phyloP scores from a whole-genome alignment of 192 early-diverging fungal species.

The Podila clonocystis region DNA sequence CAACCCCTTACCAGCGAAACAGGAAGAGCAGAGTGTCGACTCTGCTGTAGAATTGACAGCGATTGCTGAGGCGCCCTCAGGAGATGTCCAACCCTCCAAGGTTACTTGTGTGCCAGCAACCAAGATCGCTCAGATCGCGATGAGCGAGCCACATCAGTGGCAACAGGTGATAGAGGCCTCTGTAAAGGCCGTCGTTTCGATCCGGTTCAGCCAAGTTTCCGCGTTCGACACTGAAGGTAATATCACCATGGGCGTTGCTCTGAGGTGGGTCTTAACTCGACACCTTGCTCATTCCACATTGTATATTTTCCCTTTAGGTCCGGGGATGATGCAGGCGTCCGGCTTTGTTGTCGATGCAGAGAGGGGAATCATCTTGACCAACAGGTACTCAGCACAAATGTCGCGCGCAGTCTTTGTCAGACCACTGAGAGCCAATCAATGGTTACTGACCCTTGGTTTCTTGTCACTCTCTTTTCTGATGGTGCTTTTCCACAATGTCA shows the following conservation, averaged over 20 bases:
- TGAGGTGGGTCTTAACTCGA: background rate
- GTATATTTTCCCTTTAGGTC: slow-evolving; percentile 38
- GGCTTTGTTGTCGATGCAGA: slow-evolving; percentile 87
- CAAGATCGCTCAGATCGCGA: background rate
- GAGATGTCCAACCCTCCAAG: background rate
- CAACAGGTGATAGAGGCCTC: slow-evolving; percentile 72
- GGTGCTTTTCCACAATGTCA: background rate
- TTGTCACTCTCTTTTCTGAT: background rate
- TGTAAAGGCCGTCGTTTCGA: slow-evolving; percentile 78
- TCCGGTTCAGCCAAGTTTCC: slow-evolving; percentile 77
- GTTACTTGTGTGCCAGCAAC: slow-evolving; percentile 7
- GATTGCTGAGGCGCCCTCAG: slow-evolving; percentile 16
- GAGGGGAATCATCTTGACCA: slow-evolving; percentile 75
- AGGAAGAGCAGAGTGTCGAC: too few relatives aligned
- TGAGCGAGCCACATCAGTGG: slow-evolving; percentile 69
- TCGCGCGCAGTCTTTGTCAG: too few relatives aligned
- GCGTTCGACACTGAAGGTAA: slow-evolving; percentile 82
- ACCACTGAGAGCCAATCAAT: too few relatives aligned
- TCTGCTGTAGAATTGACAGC: slow-evolving; percentile 5
- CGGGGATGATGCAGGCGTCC: slow-evolving; percentile 81
- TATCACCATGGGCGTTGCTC: too few relatives aligned
- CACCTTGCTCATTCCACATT: background rate
- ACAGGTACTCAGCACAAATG: slow-evolving; percentile 54
- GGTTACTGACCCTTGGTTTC: too few relatives aligned
- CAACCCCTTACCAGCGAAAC: too few relatives aligned